Base-by-base conservation (phyloP, 2,329 filamentous ascomycete species). In the Sporothrix sp. region DNA sequence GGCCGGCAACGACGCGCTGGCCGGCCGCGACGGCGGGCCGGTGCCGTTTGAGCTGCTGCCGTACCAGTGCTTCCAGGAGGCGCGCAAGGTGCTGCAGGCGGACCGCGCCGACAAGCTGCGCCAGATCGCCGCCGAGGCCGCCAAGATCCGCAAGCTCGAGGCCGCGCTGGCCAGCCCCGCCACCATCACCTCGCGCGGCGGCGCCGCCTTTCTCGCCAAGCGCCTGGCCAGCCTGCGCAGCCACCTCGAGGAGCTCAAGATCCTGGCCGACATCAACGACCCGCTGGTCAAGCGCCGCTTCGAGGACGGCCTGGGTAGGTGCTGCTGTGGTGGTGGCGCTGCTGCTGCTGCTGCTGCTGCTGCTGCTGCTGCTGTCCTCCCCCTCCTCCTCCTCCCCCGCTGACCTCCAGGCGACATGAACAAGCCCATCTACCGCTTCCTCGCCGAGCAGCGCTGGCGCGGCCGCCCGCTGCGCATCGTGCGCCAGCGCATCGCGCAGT, bases 41-140 rank as follows among this genome's bases (percentile, higher is more conserved):
- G 71, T 95, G 45, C 88, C 90, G 23, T 96, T 98, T 64, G 88
- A 95, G 71, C 85, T 91, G 64, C 73, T 98, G 58, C 93, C 93
- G 16, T 98, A 94, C 71, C 91, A 97, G 75, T 93, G 87, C 68
- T 98, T 97, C 72, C 93, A 98, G 69, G 90, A 96, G 71, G 93
- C 93, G 36, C 81, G 90, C 56, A 87, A 88, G 65, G 69, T 97
- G 44, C 72, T 98, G 51, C 75, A 81, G 48, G 79, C 79, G 50
- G 93, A 98, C 65, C 80, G 91, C 36, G 73, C 82, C 57, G 79
- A 91, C 68, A 97, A 95, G 71, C 61, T 97, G 46, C 71, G 75
- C 54, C 73, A 82, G 61, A 91, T 98, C 52, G 70, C 78, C 46
- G 73, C 68, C 25, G 81, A 87, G 66, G 69, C 82, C 46, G 74